Conservation (phyloP, 2,329 filamentous ascomycete genomes). For the Pestalotiopsis sp. region DNA sequence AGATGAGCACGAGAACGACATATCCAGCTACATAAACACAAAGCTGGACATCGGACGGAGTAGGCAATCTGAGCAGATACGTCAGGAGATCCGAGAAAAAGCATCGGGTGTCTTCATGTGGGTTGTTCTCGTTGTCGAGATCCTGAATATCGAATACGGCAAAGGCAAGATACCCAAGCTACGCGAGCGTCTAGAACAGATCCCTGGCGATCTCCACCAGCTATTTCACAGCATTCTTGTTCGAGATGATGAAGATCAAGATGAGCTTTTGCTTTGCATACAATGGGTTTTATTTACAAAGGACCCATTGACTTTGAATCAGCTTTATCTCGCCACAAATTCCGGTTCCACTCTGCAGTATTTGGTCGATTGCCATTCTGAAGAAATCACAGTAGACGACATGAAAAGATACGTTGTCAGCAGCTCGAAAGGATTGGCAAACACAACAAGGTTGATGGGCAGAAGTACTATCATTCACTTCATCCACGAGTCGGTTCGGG, state of each 20-base stretch:
- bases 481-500: constrained; percentile 54
- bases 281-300: constrained; percentile 44
- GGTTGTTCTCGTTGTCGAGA: constrained; percentile 45
- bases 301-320: constrained; percentile 33
- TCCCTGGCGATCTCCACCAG: constrained; percentile 38
- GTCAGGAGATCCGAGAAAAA: constrained; percentile 34
- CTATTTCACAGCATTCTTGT: constrained; percentile 45
- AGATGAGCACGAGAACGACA: constrained; percentile 26
- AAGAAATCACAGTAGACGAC: constrained; percentile 16
- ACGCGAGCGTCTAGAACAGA: constrained; percentile 36
- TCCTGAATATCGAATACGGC: constrained; percentile 43
- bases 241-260: constrained; percentile 34
- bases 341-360: constrained; percentile 22
- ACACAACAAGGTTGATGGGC: constrained; percentile 37
- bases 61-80: constrained; percentile 26
- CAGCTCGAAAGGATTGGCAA: constrained; percentile 54
- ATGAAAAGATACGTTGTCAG: constrained; percentile 39
- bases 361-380: constrained; percentile 28
- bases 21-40: constrained; percentile 35
- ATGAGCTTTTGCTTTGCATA: constrained; percentile 35
- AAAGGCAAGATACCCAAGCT: constrained; percentile 33
- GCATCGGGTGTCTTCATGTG: constrained; percentile 48
- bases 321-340: constrained; percentile 41
- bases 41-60: constrained; percentile 29
- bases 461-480: constrained; percentile 46